phyloP scores from a whole-genome alignment of 1,139 yeast genomes.

The Blastobotrys apis region DNA sequence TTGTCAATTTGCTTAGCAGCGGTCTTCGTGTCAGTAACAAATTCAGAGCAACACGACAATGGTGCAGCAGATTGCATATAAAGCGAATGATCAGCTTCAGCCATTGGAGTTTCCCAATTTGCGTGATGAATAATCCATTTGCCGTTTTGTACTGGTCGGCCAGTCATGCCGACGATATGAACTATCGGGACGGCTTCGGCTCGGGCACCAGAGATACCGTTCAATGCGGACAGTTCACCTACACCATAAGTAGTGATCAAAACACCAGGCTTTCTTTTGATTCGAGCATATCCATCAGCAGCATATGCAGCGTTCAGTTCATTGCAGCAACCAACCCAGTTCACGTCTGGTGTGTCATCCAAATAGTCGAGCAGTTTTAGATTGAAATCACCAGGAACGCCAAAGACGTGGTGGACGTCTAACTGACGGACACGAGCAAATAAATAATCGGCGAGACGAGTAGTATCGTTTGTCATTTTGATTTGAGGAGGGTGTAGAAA shows the following conservation, averaged over 20 bases:
- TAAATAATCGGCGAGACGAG: slow-evolving; percentile 36
- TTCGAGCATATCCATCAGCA: slow-evolving; percentile 65
- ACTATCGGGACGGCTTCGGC: slow-evolving; percentile 61
- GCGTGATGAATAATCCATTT: slow-evolving; percentile 57
- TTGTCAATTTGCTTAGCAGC: slow-evolving; percentile 61
- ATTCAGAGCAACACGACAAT: slow-evolving; percentile 56
- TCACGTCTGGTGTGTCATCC: slow-evolving; percentile 41
- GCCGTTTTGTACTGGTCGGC: slow-evolving; percentile 42
- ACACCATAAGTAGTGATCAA: slow-evolving; percentile 67
- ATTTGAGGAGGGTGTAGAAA: neutral
- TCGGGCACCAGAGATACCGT: slow-evolving; percentile 66
- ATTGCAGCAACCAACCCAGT: slow-evolving; percentile 46
- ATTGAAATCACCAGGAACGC: slow-evolving; percentile 75
- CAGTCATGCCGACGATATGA: slow-evolving; percentile 71
- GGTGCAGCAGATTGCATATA: slow-evolving; percentile 60
- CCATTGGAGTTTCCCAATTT: slow-evolving; percentile 46
- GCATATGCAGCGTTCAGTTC: slow-evolving; percentile 56
- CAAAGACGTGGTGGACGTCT: slow-evolving; percentile 62
- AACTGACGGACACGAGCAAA: slow-evolving; percentile 56
- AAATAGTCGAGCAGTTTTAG: slow-evolving; percentile 56
- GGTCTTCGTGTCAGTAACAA: slow-evolving; percentile 45
- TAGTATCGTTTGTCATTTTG: slow-evolving; percentile 1
- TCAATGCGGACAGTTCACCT: slow-evolving; percentile 66
- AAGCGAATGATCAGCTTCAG: slow-evolving; percentile 53
- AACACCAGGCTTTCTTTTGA: slow-evolving; percentile 56